Evolutionary conservation across 495 filamentous ascomycete species (phyloP).

Genomic region (Trypethelium eluteriae): DNA sequence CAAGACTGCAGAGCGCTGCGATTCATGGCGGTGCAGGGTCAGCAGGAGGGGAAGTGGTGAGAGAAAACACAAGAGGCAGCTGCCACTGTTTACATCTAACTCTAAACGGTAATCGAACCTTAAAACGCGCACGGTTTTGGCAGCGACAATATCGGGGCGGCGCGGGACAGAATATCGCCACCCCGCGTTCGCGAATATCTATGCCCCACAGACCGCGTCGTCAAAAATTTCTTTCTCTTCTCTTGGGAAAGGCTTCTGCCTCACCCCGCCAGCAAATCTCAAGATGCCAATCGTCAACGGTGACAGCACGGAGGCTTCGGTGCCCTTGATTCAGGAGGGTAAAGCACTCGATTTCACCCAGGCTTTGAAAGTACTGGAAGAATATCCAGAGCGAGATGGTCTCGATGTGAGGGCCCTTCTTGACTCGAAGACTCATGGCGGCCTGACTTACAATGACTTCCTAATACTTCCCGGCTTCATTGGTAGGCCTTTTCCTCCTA

Average conservation of each 20-base stretch:
- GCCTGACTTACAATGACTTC: conserved; percentile 80
- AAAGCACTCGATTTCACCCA: conserved; percentile 47
- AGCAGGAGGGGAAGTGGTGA: background rate
- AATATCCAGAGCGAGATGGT: conserved; percentile 72
- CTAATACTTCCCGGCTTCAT: conserved; percentile 60
- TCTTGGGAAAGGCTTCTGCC: conserved; percentile 51
- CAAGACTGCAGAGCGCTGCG: background rate
- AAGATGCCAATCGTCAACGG: conserved; percentile 67
- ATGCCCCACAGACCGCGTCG: background rate
- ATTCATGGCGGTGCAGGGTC: background rate
- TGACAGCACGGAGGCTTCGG: conserved; percentile 35
- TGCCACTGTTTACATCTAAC: conserved; percentile 5
- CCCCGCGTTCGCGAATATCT: conserved; percentile 8
- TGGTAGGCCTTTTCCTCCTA: conserved; percentile 38
- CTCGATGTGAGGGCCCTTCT: conserved; percentile 74
- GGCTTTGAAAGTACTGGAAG: conserved; percentile 70
- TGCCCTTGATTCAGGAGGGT: conserved; percentile 33
- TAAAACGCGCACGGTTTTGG: background rate
- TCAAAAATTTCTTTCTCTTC: conserved; percentile 33
- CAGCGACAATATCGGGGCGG: background rate
- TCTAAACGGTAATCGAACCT: background rate
- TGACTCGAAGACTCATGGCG: conserved; percentile 79
- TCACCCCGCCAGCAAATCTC: conserved; percentile 46
- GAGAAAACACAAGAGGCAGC: background rate
- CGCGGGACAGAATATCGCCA: background rate